These are phyloP conservation scores for Russula compacta DNA, from an alignment of 768 basidiomycete genomes.

Conservation along the genomic window DNA sequence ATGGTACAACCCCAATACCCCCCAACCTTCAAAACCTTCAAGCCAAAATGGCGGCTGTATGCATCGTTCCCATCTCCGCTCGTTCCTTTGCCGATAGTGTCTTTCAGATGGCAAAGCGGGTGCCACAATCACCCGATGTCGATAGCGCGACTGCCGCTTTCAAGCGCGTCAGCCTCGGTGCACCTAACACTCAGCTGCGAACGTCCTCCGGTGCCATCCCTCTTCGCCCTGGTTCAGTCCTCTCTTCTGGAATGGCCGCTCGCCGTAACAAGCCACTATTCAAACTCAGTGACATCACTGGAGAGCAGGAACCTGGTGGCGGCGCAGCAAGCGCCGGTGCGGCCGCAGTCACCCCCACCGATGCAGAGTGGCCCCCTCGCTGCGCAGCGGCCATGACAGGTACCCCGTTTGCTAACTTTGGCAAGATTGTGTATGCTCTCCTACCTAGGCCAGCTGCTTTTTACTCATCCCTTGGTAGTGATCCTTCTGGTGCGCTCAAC, in stretches of 20 bases:
- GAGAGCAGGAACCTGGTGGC: conserved; percentile 35
- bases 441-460: neutral
- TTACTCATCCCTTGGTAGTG: conserved; percentile 37
- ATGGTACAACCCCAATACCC: conserved; percentile 63
- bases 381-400: conserved; percentile 33
- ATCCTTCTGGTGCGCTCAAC: conserved; percentile 92
- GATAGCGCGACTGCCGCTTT: conserved; percentile 36
- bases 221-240: conserved; percentile 27
- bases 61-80: conserved; percentile 22
- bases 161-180: conserved; percentile 30
- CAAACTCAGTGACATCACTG: conserved; percentile 51
- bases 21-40: conserved; percentile 81
- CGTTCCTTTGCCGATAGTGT: conserved; percentile 17
- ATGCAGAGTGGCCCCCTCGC: conserved; percentile 27
- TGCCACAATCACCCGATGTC: conserved; percentile 27
- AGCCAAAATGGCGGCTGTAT: conserved; percentile 87
- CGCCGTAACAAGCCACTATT: conserved; percentile 46
- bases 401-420: conserved; percentile 88
- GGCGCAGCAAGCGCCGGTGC: conserved; percentile 59
- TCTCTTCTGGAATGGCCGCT: conserved; percentile 31
- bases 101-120: conserved; percentile 40
- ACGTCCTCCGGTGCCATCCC: conserved; percentile 27
- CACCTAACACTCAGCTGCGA: conserved; percentile 14
- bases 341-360: conserved; percentile 54
- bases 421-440: conserved; percentile 77